Conservation (phyloP, 2,329 filamentous ascomycete genomes). For the Thielaviopsis ethacetica region DNA sequence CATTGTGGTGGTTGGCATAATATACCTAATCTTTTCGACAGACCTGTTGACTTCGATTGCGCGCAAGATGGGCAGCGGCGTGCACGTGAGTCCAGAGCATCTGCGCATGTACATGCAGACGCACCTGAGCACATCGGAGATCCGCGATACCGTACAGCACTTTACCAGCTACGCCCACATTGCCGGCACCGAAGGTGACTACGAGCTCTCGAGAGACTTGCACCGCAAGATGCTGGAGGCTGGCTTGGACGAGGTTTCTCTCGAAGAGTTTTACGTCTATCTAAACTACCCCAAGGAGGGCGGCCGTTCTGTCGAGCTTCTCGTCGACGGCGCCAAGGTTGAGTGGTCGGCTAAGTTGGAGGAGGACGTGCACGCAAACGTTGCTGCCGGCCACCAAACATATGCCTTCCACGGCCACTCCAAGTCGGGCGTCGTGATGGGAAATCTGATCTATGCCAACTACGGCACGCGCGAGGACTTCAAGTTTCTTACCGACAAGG, state of each 20-base stretch:
- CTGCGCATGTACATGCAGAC: slow-evolving; percentile 60
- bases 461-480: slow-evolving; percentile 81
- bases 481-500: slow-evolving; percentile 49
- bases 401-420: slow-evolving; percentile 79
- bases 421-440: slow-evolving; percentile 68
- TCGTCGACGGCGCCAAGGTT: slow-evolving; percentile 46
- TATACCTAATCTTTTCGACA: slow-evolving; percentile 76
- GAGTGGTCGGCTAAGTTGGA: slow-evolving; percentile 71
- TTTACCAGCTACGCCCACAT: slow-evolving; percentile 77
- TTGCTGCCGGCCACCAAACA: slow-evolving; percentile 50
- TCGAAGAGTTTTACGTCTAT: slow-evolving; percentile 76
- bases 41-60: slow-evolving; percentile 59
- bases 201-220: slow-evolving; percentile 69
- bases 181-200: slow-evolving; percentile 87
- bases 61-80: slow-evolving; percentile 45
- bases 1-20: slow-evolving; percentile 55
- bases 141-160: slow-evolving; percentile 58
- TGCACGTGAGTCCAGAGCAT: slow-evolving; percentile 65
- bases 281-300: slow-evolving; percentile 73
- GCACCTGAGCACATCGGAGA: slow-evolving; percentile 51
- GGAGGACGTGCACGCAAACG: slow-evolving; percentile 47
- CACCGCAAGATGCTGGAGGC: slow-evolving; percentile 58
- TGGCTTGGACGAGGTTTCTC: slow-evolving; percentile 55
- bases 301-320: slow-evolving; percentile 66
- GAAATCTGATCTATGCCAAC: slow-evolving; percentile 81